These are phyloP conservation scores for Tillandsia leiboldiana DNA, from an alignment of 176 grass and related monocot genomes.

Conservation along the genomic window DNA sequence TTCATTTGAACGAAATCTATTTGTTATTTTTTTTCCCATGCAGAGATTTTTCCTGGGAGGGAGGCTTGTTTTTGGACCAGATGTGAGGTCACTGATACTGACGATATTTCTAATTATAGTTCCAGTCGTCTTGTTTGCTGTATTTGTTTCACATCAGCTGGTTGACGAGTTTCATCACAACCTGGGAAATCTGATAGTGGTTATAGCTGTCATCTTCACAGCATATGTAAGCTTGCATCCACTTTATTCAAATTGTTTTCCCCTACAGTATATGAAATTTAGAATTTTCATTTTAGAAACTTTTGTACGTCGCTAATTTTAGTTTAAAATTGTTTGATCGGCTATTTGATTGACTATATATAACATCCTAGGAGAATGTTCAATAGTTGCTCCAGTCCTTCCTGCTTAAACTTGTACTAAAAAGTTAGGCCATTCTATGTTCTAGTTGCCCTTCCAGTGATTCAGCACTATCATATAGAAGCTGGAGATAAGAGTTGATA, in stretches of 20 bases:
- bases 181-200: conserved; percentile 35
- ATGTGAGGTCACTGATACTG: conserved; percentile 50
- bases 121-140: conserved; percentile 50
- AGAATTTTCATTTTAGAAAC: not conserved
- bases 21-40: conserved; percentile 8
- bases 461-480: too few species aligned
- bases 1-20: not conserved
- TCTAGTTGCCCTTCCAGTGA: too few species aligned
- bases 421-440: too few species aligned
- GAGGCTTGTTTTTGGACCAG: conserved; percentile 74
- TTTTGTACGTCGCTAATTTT: too few species aligned
- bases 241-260: not conserved
- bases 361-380: too few species aligned
- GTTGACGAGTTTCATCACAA: conserved; percentile 37
- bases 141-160: conserved; percentile 40
- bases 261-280: conserved; percentile 3
- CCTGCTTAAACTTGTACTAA: too few species aligned
- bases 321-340: not conserved
- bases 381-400: too few species aligned
- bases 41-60: conserved; percentile 72
- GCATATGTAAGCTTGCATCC: conserved; percentile 47
- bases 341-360: not conserved
- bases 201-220: conserved; percentile 39
- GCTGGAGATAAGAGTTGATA: too few species aligned
- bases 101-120: conserved; percentile 54